Percentiles rank a stretch among this genome's conserved stretches.
phyloP scores from a whole-genome alignment of 495 filamentous ascomycete genomes.

The Xylaria sp. region DNA sequence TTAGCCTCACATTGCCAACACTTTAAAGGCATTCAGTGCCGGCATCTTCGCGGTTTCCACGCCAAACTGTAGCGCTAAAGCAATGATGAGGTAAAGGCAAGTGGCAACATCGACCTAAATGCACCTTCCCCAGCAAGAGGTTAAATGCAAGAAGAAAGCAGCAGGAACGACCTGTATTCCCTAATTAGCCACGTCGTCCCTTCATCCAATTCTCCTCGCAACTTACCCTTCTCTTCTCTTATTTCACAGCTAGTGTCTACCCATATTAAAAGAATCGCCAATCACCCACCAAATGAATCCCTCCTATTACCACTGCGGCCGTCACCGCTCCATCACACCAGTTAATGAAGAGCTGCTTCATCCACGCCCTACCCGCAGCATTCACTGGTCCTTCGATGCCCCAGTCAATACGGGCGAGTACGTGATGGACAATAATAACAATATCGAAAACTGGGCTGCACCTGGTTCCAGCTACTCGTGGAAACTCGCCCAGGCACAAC shows the following conservation, averaged over 20 bases:
- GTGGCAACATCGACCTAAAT: background rate
- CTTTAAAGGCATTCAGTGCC: background rate
- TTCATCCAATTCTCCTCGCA: background rate
- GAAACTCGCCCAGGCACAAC: background rate
- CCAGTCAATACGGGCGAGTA: too few relatives aligned
- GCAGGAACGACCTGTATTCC: background rate
- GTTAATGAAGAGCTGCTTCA: background rate
- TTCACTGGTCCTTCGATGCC: too few relatives aligned
- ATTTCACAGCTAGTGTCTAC: background rate
- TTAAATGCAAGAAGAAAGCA: background rate
- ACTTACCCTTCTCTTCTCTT: background rate
- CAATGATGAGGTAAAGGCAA: background rate
- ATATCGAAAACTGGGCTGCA: background rate
- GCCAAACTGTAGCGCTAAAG: background rate
- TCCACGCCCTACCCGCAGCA: background rate
- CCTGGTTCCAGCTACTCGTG: background rate
- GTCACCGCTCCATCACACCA: background rate
- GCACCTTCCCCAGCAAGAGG: constrained; percentile 1
- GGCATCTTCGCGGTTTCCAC: background rate
- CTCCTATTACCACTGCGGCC: background rate
- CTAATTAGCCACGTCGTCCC: background rate
- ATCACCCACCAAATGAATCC: background rate
- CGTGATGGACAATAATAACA: constrained; percentile 18
- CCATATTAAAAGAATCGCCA: background rate
- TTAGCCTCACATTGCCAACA: background rate